Evolutionary conservation across 2,329 filamentous ascomycete genomes (phyloP).

Genomic region (Aspergillus luchuensis): DNA sequence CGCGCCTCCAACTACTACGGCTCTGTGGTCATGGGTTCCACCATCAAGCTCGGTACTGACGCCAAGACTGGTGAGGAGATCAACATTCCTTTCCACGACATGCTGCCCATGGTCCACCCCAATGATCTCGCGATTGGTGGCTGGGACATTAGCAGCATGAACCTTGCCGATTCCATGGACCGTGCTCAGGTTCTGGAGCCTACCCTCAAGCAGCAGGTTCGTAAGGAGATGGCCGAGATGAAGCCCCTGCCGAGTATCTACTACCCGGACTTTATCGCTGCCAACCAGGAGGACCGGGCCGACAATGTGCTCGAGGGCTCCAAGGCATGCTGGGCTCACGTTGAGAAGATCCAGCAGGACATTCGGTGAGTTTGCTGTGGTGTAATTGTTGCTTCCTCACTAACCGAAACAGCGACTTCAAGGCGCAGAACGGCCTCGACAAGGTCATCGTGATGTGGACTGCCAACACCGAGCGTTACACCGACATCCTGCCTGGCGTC

Average conservation of each 20-base stretch:
- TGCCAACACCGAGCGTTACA: conserved; percentile 96
- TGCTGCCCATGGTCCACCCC: conserved; percentile 95
- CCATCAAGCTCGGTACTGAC: conserved; percentile 92
- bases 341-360: conserved; percentile 89
- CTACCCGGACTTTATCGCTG: conserved; percentile 98
- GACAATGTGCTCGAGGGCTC: conserved; percentile 83
- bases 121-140: conserved; percentile 94
- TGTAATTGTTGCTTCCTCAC: neutral
- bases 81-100: conserved; percentile 92
- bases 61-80: conserved; percentile 81
- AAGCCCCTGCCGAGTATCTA: conserved; percentile 92
- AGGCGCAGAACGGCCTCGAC: conserved; percentile 78
- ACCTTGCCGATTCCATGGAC: conserved; percentile 90
- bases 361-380: conserved; percentile 65
- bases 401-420: conserved; percentile 70
- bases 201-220: conserved; percentile 83
- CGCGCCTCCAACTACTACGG: conserved; percentile 95
- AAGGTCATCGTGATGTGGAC: conserved; percentile 99
- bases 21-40: conserved; percentile 95
- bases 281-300: conserved; percentile 95
- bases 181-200: conserved; percentile 93
- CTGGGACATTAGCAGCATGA: conserved; percentile 94
- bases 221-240: conserved; percentile 90
- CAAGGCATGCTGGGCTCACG: conserved; percentile 83
- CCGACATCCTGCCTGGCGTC: conserved; percentile 81